A percentile compares a stretch with the other conserved stretches of the same genome.
Conservation (phyloP, 2,329 filamentous ascomycete genomes). For the Boeremia exigua region DNA sequence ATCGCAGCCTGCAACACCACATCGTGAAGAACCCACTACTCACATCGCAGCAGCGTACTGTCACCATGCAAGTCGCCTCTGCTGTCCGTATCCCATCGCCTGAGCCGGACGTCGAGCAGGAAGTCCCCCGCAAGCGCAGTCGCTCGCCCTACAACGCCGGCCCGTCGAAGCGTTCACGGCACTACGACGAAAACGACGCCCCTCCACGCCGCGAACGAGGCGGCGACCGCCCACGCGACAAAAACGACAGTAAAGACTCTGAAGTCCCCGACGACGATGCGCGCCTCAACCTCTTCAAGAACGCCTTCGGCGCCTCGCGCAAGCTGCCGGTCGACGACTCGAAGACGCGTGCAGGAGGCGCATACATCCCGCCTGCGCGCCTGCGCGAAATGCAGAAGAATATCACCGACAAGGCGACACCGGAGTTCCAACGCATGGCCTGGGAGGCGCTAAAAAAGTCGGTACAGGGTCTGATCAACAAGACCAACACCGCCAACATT, state of each 20-base stretch:
- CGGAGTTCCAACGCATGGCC: constrained; percentile 98
- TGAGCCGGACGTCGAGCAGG: constrained; percentile 54
- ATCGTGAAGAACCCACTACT: not conserved
- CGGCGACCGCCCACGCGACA: constrained; percentile 66
- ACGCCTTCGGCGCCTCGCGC: constrained; percentile 57
- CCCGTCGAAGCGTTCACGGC: constrained; percentile 48
- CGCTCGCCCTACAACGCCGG: constrained; percentile 54
- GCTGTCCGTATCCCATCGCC: constrained; percentile 65
- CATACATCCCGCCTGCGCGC: constrained; percentile 92
- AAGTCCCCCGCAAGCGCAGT: constrained; percentile 60
- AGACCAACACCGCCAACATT: constrained; percentile 97
- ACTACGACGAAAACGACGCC: constrained; percentile 45
- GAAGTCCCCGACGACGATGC: constrained; percentile 40
- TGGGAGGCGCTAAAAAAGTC: constrained; percentile 99
- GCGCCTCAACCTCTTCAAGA: constrained; percentile 46
- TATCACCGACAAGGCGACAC: constrained; percentile 94
- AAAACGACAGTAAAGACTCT: constrained; percentile 16
- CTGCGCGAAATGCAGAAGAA: constrained; percentile 91
- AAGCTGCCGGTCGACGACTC: constrained; percentile 90
- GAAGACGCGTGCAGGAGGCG: constrained; percentile 91
- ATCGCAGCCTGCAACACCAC: constrained; percentile 12
- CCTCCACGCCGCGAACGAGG: constrained; percentile 65
- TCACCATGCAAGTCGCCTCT: constrained; percentile 46
- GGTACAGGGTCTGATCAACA: constrained; percentile 98
- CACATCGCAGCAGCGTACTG: constrained; percentile 1